These are phyloP conservation scores for Populus pruinosa DNA, from an alignment of 345 rosid species.

Conservation along the genomic window DNA sequence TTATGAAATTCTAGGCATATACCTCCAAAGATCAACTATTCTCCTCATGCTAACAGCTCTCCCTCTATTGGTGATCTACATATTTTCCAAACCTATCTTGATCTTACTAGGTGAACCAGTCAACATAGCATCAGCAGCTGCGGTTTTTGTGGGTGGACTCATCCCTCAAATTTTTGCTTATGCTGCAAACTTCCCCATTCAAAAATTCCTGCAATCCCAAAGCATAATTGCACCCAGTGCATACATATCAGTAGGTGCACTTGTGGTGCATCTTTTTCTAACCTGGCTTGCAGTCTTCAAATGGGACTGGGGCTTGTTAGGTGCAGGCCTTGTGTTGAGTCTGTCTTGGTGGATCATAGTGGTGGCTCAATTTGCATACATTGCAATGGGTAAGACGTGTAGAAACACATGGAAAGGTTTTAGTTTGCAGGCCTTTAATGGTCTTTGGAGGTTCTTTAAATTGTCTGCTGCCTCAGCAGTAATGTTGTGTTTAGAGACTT, in stretches of 20 bases:
- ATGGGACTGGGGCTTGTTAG: conserved; percentile 20
- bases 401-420: conserved; percentile 24
- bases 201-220: conserved; percentile 27
- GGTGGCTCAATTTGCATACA: conserved; percentile 17
- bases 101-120: conserved; percentile 51
- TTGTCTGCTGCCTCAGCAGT: conserved; percentile 29
- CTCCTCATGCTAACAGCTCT: conserved; percentile 48
- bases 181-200: conserved; percentile 58
- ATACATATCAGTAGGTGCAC: conserved; percentile 15
- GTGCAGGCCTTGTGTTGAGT: conserved; percentile 24
- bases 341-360: conserved; percentile 25
- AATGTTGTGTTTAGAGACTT: conserved; percentile 27
- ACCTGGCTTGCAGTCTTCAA: conserved; percentile 19
- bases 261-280: conserved; percentile 12
- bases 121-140: conserved; percentile 54
- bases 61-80: conserved; percentile 47
- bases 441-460: conserved; percentile 19
- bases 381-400: conserved; percentile 5
- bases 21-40: conserved; percentile 63
- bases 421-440: conserved; percentile 15
- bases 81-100: conserved; percentile 48
- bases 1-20: conserved; percentile 60
- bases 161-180: conserved; percentile 32
- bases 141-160: conserved; percentile 32
- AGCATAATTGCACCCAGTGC: conserved; percentile 26